Conservation (phyloP, 208 protist species). For the Lotmaria passim region DNA sequence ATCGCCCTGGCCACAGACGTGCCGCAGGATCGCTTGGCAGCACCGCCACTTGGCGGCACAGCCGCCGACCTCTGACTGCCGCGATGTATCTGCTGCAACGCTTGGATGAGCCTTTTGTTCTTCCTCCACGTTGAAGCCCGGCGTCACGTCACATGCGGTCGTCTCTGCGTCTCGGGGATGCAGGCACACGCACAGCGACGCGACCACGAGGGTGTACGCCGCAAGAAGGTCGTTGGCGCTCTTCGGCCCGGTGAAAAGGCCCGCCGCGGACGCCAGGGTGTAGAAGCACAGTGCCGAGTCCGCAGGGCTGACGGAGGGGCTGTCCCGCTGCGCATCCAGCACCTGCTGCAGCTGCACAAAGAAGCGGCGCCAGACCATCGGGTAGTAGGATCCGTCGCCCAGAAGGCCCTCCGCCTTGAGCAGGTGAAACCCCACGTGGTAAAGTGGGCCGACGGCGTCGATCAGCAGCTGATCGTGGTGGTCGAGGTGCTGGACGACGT, state of each 20-base stretch:
- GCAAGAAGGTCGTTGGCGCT: background rate
- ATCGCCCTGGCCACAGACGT: conserved; percentile 20
- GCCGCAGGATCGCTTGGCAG: conserved; percentile 20
- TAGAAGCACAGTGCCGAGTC: conserved; percentile 27
- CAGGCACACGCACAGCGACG: conserved; percentile 24
- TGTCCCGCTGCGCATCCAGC: conserved; percentile 19
- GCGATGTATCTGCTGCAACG: background rate
- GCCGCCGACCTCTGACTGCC: background rate
- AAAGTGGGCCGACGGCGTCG: conserved; percentile 18
- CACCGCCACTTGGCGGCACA: conserved; percentile 15
- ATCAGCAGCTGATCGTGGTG: conserved; percentile 16
- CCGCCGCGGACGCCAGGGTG: conserved; percentile 9
- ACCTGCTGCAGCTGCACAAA: conserved; percentile 29
- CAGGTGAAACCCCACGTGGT: conserved; percentile 32
- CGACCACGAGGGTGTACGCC: conserved; percentile 21
- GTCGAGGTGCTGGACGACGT: conserved; percentile 22
- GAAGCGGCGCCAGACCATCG: conserved; percentile 26
- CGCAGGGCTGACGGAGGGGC: conserved; percentile 7
- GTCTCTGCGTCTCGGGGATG: background rate
- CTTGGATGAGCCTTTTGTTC: background rate
- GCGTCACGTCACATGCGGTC: background rate
- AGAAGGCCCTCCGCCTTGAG: conserved; percentile 16
- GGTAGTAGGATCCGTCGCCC: background rate
- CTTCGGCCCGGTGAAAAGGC: background rate
- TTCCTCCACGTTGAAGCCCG: background rate